A percentile compares a stretch with the other conserved stretches of the same genome.
phyloP scores from a whole-genome alignment of 495 filamentous ascomycete species.

The Cercophora samala region DNA sequence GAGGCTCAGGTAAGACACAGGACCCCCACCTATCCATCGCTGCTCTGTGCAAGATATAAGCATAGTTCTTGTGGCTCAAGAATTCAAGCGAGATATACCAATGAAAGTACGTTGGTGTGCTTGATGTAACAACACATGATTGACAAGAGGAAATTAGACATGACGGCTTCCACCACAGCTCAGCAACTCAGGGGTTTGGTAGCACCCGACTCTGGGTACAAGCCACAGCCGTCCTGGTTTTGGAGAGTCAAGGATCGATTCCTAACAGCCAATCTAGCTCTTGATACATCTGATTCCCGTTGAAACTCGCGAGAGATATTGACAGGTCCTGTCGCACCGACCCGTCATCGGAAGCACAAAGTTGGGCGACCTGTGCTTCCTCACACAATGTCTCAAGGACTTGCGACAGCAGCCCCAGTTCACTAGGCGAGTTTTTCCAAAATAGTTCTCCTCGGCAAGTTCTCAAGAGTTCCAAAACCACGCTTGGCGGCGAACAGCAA shows the following conservation, averaged over 20 bases:
- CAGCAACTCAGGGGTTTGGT: not conserved
- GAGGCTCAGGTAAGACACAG: not conserved
- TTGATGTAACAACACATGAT: not conserved
- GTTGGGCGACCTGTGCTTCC: not conserved
- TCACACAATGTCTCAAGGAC: not conserved
- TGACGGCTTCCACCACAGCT: not conserved
- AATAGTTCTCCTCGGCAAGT: not conserved
- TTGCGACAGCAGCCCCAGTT: not conserved
- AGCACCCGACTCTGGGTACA: not conserved
- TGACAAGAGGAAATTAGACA: not conserved
- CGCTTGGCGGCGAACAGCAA: not conserved
- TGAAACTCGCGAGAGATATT: not conserved
- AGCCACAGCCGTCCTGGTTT: not conserved
- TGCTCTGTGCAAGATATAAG: not conserved
- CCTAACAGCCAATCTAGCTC: too few relatives aligned
- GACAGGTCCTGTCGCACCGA: not conserved
- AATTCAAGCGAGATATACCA: not conserved
- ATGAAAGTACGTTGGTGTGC: not conserved
- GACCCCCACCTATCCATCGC: not conserved
- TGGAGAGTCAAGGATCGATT: not conserved
- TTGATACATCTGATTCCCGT: not conserved
- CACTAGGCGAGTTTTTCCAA: not conserved
- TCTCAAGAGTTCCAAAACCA: too few relatives aligned
- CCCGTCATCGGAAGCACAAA: not conserved
- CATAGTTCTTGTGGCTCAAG: not conserved